Base-by-base conservation (phyloP, 768 basidiomycete species). In the Ephemerocybe angulata region DNA sequence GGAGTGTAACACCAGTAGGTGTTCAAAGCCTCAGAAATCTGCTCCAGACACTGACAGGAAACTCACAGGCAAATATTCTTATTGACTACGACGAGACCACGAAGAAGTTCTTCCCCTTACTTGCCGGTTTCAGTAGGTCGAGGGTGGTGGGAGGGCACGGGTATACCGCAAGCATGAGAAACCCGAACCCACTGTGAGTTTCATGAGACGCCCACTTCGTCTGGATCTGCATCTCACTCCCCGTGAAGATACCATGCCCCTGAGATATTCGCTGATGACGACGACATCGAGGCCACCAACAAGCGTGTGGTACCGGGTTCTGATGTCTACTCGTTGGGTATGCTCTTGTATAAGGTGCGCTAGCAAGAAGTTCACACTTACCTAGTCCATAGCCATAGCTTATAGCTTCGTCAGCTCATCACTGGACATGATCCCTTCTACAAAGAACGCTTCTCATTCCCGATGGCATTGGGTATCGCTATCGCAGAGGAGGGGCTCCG, bases 321-420 rank as follows among this genome's bases (percentile, higher is more conserved):
- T 4, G 61, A 62, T 50, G 56, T 62, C 11, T 62, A 61, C 50
- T 33, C 53, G 8, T 58, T 62, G 33, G 48, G 48, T 13, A 43
- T 62, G 48, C 40, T 52, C 13, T 5, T 42, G 8, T 37, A 60
- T 6, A 57, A 60, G 53, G 61, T 62, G 41, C 28, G 58, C 40
- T 22, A 21, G 11, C 19, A 21, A 6, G 7, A 10, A 10, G 19
- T 13, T 17, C 8, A 8, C 33, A 17, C 10, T 35, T 35, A 8
- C 8, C 17, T 35, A 10, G 33, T 35, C 17, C 10, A 35, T 17
- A 10, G 33, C 10, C 33, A 35, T 10, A 35, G 33, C 33, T 8
- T n/a, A n/a, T n/a, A n/a, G n/a, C n/a, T n/a, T n/a, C n/a, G n/a
- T n/a, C n/a, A n/a, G n/a, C n/a, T n/a, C n/a, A n/a, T n/a, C n/a